Evolutionary conservation across 2,329 filamentous ascomycete genomes (phyloP).

Genomic region (Scolecobasidium constrictum): DNA sequence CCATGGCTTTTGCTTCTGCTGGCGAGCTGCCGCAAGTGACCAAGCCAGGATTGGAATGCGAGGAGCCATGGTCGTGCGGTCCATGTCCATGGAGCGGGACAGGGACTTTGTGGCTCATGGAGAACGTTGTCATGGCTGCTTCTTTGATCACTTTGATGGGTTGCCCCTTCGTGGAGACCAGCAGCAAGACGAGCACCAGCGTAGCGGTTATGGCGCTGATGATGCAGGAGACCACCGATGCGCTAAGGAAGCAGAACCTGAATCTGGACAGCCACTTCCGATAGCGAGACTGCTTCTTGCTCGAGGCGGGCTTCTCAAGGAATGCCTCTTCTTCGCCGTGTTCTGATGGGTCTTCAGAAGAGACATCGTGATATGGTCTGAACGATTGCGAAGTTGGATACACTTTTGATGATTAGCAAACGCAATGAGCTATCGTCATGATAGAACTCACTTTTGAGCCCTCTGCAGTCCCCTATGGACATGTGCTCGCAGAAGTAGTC

Average conservation of each 20-base stretch:
- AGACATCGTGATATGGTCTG: conserved; percentile 3
- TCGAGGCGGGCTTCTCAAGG: conserved; percentile 2
- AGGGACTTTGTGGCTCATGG: background rate
- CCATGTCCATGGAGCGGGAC: background rate
- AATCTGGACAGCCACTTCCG: background rate
- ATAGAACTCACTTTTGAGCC: conserved; percentile 1
- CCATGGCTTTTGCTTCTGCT: conserved; percentile 4
- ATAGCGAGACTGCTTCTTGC: background rate
- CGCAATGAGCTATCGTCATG: background rate
- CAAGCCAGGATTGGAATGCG: background rate
- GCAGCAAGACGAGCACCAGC: background rate
- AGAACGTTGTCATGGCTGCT: background rate
- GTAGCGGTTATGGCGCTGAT: conserved; percentile 4
- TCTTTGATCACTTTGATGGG: conserved; percentile 2
- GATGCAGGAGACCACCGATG: background rate
- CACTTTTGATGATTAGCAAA: conserved; percentile 4
- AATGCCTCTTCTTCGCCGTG: conserved; percentile 8
- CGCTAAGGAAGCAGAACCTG: background rate
- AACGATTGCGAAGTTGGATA: conserved; percentile 6
- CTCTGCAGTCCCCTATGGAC: conserved; percentile 7
- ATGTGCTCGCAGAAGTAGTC: background rate
- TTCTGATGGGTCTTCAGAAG: conserved; percentile 3
- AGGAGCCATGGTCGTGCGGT: background rate
- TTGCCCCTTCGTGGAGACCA: conserved; percentile 4
- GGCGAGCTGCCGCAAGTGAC: conserved; percentile 4